Evolutionary conservation across 2,329 filamentous ascomycete genomes (phyloP).

Genomic region (Pseudopithomyces chartarum): DNA sequence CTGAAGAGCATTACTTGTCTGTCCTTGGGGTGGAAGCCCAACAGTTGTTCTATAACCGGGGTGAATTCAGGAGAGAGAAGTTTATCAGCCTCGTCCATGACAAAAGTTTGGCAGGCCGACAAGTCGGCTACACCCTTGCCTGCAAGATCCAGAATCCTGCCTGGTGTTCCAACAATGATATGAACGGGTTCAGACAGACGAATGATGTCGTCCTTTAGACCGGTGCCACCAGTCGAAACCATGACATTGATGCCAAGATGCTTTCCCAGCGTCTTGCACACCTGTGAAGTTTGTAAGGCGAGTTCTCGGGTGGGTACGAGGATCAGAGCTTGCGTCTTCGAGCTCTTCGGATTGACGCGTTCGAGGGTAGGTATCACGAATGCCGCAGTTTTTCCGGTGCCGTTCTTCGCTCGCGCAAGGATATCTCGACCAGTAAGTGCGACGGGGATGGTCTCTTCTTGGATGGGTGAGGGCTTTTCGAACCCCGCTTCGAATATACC

Average conservation of each 20-base stretch:
- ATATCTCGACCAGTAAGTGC: constrained; percentile 94
- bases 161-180: constrained; percentile 96
- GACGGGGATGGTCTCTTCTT: constrained; percentile 98
- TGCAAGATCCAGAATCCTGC: constrained; percentile 92
- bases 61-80: constrained; percentile 96
- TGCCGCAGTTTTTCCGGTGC: constrained; percentile 96
- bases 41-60: constrained; percentile 92
- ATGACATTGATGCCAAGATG: constrained; percentile 98
- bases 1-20: constrained; percentile 99
- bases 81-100: constrained; percentile 99
- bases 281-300: constrained; percentile 97
- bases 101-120: constrained; percentile 94
- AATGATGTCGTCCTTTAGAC: constrained; percentile 94
- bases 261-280: constrained; percentile 98
- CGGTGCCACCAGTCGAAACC: constrained; percentile 97
- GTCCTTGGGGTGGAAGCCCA: constrained; percentile 95
- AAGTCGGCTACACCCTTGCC: constrained; percentile 96
- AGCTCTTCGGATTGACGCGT: constrained; percentile 93
- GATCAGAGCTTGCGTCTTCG: constrained; percentile 95
- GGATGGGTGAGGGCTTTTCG: constrained; percentile 97
- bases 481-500: constrained; percentile 99
- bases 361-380: constrained; percentile 96
- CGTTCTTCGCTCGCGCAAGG: constrained; percentile 95
- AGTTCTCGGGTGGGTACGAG: constrained; percentile 96
- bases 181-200: constrained; percentile 93